Evolutionary conservation across 2,329 filamentous ascomycete species (phyloP).

Genomic region (Neodidymelliopsis sp.): DNA sequence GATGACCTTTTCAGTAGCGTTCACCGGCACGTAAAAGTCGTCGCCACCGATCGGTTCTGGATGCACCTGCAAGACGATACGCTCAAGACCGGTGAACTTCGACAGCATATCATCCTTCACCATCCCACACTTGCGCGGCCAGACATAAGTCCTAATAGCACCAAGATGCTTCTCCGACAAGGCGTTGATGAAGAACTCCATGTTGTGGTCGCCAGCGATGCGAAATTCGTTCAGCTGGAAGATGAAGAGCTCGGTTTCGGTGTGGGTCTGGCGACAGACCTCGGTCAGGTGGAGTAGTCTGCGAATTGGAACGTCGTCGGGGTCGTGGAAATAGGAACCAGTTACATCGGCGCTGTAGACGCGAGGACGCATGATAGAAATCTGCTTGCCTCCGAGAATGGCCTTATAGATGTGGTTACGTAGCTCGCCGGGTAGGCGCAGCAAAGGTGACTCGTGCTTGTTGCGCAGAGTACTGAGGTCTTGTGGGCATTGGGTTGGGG

Average conservation of each 20-base stretch:
- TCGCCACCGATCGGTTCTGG: too few relatives aligned
- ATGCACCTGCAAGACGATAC: not conserved
- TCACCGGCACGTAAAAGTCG: not conserved
- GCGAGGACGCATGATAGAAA: not conserved
- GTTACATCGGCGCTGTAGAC: not conserved
- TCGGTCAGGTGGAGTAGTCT: not conserved
- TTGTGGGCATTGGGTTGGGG: too few relatives aligned
- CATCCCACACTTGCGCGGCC: not conserved
- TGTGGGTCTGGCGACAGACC: not conserved
- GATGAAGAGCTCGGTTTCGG: not conserved
- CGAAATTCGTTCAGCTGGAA: not conserved
- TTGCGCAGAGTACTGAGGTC: not conserved
- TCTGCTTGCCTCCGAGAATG: not conserved
- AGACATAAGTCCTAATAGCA: not conserved
- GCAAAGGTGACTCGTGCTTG: not conserved
- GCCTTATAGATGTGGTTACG: not conserved
- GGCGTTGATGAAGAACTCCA: not conserved
- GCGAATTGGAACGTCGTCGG: not conserved
- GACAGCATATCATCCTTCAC: not conserved
- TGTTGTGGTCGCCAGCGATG: not conserved
- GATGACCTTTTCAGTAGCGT: not conserved
- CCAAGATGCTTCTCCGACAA: not conserved
- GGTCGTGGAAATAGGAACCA: not conserved
- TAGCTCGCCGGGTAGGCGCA: constrained; percentile 1
- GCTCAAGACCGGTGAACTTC: not conserved